Percentiles rank a stretch among this genome's conserved stretches.
These are phyloP conservation scores for Xylariales sp. DNA, from an alignment of 2,329 filamentous ascomycete genomes.

Conservation along the genomic window DNA sequence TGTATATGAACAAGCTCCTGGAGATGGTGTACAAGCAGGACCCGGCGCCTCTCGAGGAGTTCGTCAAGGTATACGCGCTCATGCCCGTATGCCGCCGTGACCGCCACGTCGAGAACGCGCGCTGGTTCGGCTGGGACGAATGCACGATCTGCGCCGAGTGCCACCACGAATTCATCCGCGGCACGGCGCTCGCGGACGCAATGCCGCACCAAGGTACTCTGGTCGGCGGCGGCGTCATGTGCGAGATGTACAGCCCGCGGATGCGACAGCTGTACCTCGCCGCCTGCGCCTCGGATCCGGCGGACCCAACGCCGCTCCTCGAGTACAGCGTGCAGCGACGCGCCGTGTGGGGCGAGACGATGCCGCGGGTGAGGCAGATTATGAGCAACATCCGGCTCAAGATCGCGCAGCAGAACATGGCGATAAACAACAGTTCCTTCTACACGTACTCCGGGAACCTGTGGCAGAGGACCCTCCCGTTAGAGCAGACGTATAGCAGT, in stretches of 20 bases:
- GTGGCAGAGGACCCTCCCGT: conserved; percentile 19
- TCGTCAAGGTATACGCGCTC: conserved; percentile 26
- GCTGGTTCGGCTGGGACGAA: conserved; percentile 33
- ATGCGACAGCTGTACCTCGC: conserved; percentile 32
- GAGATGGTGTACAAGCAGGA: conserved; percentile 33
- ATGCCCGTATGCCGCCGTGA: conserved; percentile 28
- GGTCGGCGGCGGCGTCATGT: conserved; percentile 25
- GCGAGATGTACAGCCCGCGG: conserved; percentile 35
- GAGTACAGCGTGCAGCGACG: conserved; percentile 30
- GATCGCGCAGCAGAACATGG: conserved; percentile 1
- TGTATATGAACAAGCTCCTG: conserved; percentile 26
- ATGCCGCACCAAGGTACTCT: conserved; percentile 21
- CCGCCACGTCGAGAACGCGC: conserved; percentile 17
- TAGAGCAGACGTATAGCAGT: conserved; percentile 13
- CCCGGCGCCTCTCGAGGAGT: conserved; percentile 21
- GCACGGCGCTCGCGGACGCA: conserved; percentile 25
- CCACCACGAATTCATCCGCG: conserved; percentile 31
- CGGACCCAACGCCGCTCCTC: conserved; percentile 27
- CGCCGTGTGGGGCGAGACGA: conserved; percentile 29
- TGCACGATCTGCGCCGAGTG: conserved; percentile 33
- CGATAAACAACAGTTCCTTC: conserved; percentile 19
- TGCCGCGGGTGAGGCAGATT: conserved; percentile 26
- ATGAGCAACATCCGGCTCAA: conserved; percentile 6
- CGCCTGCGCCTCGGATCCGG: conserved; percentile 21
- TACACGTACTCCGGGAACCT: conserved; percentile 19